Percentiles rank a stretch among this genome's conserved stretches.
These are phyloP conservation scores for Herpetospermum pedunculosum DNA, from an alignment of 306 rosid genomes.

Conservation along the genomic window DNA sequence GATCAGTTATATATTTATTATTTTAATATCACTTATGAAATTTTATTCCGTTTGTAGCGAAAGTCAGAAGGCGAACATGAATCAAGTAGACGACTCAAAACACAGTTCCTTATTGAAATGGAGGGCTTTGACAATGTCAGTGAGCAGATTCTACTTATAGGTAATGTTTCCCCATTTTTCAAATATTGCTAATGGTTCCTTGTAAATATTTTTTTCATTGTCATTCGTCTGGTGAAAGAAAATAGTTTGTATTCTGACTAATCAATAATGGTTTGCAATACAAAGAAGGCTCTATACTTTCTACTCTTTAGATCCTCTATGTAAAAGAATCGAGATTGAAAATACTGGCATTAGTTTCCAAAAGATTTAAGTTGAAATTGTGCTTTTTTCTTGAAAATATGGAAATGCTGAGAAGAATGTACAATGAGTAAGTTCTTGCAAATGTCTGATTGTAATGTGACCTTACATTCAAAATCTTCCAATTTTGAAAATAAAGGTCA, in stretches of 20 bases:
- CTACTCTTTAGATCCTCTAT: neutral
- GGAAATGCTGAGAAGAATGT: neutral
- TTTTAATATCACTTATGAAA: neutral
- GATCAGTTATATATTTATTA: neutral
- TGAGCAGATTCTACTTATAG: slow-evolving; percentile 85
- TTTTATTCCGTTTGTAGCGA: slow-evolving; percentile 41
- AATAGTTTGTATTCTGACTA: neutral
- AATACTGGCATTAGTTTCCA: neutral
- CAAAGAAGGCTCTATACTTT: neutral
- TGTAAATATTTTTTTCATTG: neutral
- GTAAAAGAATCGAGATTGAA: neutral
- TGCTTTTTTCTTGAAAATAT: neutral
- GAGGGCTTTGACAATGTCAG: slow-evolving; percentile 85
- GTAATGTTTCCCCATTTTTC: slow-evolving; percentile 24
- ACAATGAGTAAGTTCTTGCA: neutral
- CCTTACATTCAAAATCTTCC: neutral
- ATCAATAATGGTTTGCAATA: neutral
- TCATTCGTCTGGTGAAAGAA: neutral
- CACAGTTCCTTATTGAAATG: slow-evolving; percentile 98
- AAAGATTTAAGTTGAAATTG: neutral
- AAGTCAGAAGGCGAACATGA: slow-evolving; percentile 97
- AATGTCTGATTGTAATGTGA: neutral
- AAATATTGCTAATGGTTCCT: neutral
- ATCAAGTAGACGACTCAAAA: slow-evolving; percentile 92
- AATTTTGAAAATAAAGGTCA: neutral